Percentiles rank a stretch among this genome's conserved stretches.
These are phyloP conservation scores for Schwanniomyces yamadae DNA, from an alignment of 805 yeast species.

Conservation along the genomic window DNA sequence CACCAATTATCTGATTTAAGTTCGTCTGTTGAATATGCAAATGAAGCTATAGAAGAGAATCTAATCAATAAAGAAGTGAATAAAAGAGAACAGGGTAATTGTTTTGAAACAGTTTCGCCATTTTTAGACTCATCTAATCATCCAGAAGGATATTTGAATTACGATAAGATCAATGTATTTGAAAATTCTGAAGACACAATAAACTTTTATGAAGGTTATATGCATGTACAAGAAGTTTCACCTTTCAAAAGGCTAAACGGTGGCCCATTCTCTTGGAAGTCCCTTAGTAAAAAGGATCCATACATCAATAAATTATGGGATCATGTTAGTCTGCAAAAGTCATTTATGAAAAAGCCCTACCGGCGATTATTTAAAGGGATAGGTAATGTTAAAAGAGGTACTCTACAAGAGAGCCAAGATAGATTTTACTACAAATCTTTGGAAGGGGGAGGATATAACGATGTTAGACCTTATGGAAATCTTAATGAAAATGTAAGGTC, in stretches of 20 bases:
- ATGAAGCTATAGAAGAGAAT: too few relatives aligned
- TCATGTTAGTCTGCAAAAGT: not conserved
- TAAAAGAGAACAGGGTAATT: too few relatives aligned
- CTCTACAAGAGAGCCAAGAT: not conserved
- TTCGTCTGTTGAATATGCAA: not conserved
- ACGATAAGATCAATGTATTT: conserved; percentile 1
- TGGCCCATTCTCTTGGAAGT: conserved; percentile 6
- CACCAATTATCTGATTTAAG: not conserved
- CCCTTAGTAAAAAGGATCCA: conserved; percentile 2
- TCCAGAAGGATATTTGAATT: not conserved
- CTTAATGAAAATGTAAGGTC: not conserved
- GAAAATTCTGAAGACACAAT: conserved; percentile 3
- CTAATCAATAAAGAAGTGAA: not conserved
- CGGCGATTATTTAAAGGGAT: not conserved
- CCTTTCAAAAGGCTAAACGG: not conserved
- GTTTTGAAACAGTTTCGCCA: too few relatives aligned
- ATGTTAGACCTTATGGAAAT: conserved; percentile 1
- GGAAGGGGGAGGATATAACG: conserved; percentile 2
- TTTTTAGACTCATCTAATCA: not conserved
- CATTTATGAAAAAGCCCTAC: not conserved
- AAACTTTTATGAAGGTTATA: conserved; percentile 5
- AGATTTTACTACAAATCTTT: not conserved
- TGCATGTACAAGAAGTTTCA: not conserved
- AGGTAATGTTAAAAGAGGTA: not conserved
- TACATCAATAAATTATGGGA: conserved; percentile 2